Conservation (phyloP, 2,329 filamentous ascomycete species). For the Corinectria fuckeliana region DNA sequence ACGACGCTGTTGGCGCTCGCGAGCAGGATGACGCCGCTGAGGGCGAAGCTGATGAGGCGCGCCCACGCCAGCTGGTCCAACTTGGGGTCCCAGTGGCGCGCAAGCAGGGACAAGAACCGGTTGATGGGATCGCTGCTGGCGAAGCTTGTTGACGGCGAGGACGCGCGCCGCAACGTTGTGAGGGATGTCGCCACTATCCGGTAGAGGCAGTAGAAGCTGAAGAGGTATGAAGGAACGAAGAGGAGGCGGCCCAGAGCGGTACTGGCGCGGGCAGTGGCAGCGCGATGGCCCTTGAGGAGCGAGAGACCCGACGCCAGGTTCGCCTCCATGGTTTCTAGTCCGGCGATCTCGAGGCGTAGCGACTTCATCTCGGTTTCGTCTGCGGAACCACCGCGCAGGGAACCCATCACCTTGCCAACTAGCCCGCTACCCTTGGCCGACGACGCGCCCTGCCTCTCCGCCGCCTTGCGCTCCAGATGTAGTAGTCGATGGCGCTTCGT, state of each 20-base stretch:
- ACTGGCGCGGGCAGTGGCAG: slow-evolving; percentile 69
- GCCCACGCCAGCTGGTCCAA: slow-evolving; percentile 85
- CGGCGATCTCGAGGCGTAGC: slow-evolving; percentile 77
- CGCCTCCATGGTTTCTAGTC: slow-evolving; percentile 80
- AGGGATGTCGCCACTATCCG: slow-evolving; percentile 76
- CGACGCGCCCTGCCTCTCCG: slow-evolving; percentile 39
- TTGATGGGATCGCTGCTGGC: slow-evolving; percentile 82
- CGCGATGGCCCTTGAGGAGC: slow-evolving; percentile 67
- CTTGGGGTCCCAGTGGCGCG: slow-evolving; percentile 82
- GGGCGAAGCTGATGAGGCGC: slow-evolving; percentile 81
- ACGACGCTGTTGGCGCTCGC: slow-evolving; percentile 82
- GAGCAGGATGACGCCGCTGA: slow-evolving; percentile 82
- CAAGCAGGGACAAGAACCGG: slow-evolving; percentile 79
- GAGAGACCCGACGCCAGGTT: slow-evolving; percentile 71
- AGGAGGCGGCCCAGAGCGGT: slow-evolving; percentile 71
- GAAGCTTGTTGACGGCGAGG: slow-evolving; percentile 55
- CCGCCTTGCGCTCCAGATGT: slow-evolving; percentile 69
- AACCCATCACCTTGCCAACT: slow-evolving; percentile 76
- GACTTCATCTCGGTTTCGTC: slow-evolving; percentile 65
- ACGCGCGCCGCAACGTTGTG: slow-evolving; percentile 67
- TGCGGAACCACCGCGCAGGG: slow-evolving; percentile 68
- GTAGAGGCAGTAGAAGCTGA: slow-evolving; percentile 85
- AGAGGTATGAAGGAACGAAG: slow-evolving; percentile 68
- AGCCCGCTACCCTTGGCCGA: slow-evolving; percentile 57
- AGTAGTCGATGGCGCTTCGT: slow-evolving; percentile 77